These are phyloP conservation scores for Hippophae rhamnoides DNA, from an alignment of 306 rosid genomes.

Conservation along the genomic window DNA sequence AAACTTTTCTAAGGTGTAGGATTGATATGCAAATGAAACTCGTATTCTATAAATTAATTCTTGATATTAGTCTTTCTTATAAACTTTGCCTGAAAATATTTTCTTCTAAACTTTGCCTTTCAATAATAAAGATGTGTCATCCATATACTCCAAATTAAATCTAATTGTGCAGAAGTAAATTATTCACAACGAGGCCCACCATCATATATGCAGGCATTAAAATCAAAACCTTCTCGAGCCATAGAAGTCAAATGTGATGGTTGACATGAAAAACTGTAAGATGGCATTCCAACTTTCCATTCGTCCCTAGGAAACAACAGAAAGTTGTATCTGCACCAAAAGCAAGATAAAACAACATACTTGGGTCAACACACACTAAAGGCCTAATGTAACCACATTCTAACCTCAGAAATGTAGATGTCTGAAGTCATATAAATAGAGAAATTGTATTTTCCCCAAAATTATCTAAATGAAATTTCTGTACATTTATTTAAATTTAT, in stretches of 20 bases:
- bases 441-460: no score
- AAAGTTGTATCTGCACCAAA: constrained; percentile 65
- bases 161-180: background rate
- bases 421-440: no score
- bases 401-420: no score
- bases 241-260: constrained; percentile 51
- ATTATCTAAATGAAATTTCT: no score
- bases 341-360: constrained; percentile 1
- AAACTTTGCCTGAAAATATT: background rate
- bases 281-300: constrained; percentile 67
- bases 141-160: background rate
- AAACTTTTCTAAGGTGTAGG: background rate
- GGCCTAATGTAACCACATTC: no score
- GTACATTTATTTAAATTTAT: no score
- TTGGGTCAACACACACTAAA: background rate
- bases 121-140: background rate
- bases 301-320: constrained; percentile 84
- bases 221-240: constrained; percentile 79
- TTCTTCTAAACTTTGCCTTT: background rate
- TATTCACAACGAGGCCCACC: constrained; percentile 35
- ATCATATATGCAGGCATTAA: constrained; percentile 68
- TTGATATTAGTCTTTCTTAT: background rate
- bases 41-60: background rate
- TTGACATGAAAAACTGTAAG: constrained; percentile 75
- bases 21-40: background rate